phyloP scores from a whole-genome alignment of 352 stramenopile genomes.

The Globisporangium paddicum region DNA sequence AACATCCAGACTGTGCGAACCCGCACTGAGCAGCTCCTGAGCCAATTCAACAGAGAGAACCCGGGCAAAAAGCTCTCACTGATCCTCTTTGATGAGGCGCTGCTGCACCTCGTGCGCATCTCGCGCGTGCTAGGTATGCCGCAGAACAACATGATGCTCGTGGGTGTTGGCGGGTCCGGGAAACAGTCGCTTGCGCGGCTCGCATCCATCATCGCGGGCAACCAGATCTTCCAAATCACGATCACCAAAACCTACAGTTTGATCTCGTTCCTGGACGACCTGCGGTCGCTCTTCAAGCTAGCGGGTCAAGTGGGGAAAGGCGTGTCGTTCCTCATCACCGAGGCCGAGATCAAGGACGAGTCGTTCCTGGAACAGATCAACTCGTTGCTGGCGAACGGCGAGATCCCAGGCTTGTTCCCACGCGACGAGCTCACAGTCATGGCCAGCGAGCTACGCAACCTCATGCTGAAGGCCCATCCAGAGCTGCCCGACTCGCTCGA shows the following conservation, averaged over 20 bases:
- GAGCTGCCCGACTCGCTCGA: constrained; percentile 68
- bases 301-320: constrained; percentile 74
- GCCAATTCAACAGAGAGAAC: constrained; percentile 83
- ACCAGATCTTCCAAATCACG: constrained; percentile 83
- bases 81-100: constrained; percentile 89
- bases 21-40: constrained; percentile 59
- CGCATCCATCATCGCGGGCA: constrained; percentile 69
- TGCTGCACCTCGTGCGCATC: constrained; percentile 84
- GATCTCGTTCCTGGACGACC: constrained; percentile 81
- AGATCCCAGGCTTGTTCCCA: constrained; percentile 84
- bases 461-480: constrained; percentile 65
- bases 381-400: constrained; percentile 76
- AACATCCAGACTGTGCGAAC: constrained; percentile 40
- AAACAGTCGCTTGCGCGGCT: constrained; percentile 85
- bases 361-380: constrained; percentile 90
- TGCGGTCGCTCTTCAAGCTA: constrained; percentile 79
- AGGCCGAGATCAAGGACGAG: constrained; percentile 90
- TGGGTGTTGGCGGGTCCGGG: constrained; percentile 86
- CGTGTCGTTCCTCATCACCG: constrained; percentile 84
- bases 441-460: constrained; percentile 65
- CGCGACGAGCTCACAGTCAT: constrained; percentile 88
- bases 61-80: constrained; percentile 61
- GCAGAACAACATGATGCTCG: constrained; percentile 88
- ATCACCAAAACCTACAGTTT: constrained; percentile 89
- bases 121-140: constrained; percentile 73